Base-by-base conservation (phyloP, 768 basidiomycete genomes). In the Lactarius sanguifluus region DNA sequence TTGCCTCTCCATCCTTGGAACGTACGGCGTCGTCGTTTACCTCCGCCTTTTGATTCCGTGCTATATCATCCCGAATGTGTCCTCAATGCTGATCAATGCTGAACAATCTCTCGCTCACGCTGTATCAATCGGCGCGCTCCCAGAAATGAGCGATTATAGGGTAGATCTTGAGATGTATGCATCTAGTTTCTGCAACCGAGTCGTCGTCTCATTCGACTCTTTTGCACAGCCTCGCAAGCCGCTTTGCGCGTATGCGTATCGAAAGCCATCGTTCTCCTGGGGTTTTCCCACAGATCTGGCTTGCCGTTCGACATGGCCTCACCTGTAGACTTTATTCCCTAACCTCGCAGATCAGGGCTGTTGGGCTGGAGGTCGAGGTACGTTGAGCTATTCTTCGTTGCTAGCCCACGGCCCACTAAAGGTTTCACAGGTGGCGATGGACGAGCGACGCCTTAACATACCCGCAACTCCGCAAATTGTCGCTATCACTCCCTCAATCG, bases 251-350 rank as follows among this genome's bases (percentile, higher is more conserved):
- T 8, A 25, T 63, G 40, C 61, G 61, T 8, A 59, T 40, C 1
- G 57, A 58, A 30, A 67, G 57, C 25, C 20, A 67, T n/a, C 40
- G 38, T 5, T 32, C 61, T 16, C 57, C 30, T 1, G 8, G 61
- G 8, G 23, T 59, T 3, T 30, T 32, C 28, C 47, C 52, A 6
- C 66, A 67, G n/a, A 2, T 66, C 16, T 12, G 32, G 30, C 61
- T 58, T n/a, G 38, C 55, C 7, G 4, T 62, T 28, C 18, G 61
- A 4, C 45, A 30, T 6, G 57, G 66, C 16, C 32, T 58, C n/a
- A 62, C 28, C 3, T 62, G 56, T 38, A 57, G 20, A 30, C 61
- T 67, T 15, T 59, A 43, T 63, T 18, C 9, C 25, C 47, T 67
- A 5, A 30, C 13, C 12, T 63, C 38, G 25, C 38, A 8, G 3